A percentile compares a stretch with the other conserved stretches of the same genome.
Conservation (phyloP, 441 rosid genomes). For the Gossypium aridum region DNA sequence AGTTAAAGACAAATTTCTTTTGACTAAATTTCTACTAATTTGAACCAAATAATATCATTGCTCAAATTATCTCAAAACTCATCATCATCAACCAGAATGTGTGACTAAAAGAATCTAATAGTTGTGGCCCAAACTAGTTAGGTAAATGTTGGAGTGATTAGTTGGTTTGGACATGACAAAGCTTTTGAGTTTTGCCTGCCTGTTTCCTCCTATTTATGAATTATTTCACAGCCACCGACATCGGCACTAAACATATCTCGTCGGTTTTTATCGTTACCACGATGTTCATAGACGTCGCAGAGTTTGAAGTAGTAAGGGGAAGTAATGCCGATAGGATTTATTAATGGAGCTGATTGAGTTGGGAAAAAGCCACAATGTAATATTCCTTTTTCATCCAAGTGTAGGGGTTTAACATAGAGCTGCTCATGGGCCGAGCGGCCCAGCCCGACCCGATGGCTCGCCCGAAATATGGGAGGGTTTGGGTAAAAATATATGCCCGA, state of each 20-base stretch:
- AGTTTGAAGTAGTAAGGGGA: not conserved
- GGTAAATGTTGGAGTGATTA: not conserved
- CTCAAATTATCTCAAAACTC: not conserved
- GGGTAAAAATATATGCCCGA: too few relatives aligned
- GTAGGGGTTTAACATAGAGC: not conserved
- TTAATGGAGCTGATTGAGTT: not conserved
- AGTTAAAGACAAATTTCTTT: not conserved
- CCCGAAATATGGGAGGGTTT: too few relatives aligned
- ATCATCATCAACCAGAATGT: not conserved
- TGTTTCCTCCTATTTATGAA: not conserved
- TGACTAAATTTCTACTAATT: not conserved
- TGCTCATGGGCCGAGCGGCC: too few relatives aligned
- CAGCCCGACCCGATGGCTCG: too few relatives aligned
- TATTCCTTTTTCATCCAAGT: not conserved
- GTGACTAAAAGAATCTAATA: not conserved
- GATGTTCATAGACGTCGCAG: not conserved
- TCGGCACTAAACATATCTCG: not conserved
- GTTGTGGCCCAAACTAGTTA: conserved; percentile 1
- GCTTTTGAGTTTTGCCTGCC: not conserved
- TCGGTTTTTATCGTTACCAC: too few relatives aligned
- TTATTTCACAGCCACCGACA: not conserved
- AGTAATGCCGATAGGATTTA: not conserved
- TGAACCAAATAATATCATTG: not conserved
- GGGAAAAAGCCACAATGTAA: not conserved
- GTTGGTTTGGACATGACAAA: not conserved